Evolutionary conservation across 2,329 filamentous ascomycete genomes (phyloP).

Genomic region (Trichoderma pleuroti): DNA sequence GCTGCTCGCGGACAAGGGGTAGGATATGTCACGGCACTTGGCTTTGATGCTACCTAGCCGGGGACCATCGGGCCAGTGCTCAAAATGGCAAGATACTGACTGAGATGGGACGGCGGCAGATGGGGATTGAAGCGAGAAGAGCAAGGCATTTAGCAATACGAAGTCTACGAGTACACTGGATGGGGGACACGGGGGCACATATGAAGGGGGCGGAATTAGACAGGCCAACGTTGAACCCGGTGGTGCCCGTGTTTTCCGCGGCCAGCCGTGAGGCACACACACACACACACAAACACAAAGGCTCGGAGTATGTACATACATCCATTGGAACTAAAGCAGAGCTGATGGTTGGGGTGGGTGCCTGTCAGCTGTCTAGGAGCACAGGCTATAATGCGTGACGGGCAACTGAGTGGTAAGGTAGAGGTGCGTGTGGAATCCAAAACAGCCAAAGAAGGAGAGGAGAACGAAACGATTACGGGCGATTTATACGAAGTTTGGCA

Average conservation of each 20-base stretch:
- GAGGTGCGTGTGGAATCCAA: neutral
- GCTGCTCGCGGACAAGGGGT: neutral
- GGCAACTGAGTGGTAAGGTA: neutral
- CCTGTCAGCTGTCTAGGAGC: neutral
- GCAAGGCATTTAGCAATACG: neutral
- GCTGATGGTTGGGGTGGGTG: neutral
- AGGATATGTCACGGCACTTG: slow-evolving; percentile 9
- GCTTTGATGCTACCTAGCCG: neutral
- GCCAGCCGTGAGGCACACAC: neutral
- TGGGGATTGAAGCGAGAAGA: neutral
- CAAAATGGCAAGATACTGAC: neutral
- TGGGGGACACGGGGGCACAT: neutral
- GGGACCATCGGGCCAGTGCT: neutral
- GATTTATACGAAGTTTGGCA: neutral
- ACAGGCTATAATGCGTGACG: neutral
- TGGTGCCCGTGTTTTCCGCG: neutral
- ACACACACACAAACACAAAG: neutral
- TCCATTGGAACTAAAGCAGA: neutral
- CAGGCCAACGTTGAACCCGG: neutral
- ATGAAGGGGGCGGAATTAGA: neutral
- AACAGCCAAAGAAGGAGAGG: neutral
- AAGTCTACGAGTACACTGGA: neutral
- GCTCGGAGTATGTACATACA: neutral
- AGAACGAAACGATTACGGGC: neutral
- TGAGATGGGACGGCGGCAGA: neutral